Conservation (phyloP, 192 early-diverging fungal genomes). For the Podila epicladia region DNA sequence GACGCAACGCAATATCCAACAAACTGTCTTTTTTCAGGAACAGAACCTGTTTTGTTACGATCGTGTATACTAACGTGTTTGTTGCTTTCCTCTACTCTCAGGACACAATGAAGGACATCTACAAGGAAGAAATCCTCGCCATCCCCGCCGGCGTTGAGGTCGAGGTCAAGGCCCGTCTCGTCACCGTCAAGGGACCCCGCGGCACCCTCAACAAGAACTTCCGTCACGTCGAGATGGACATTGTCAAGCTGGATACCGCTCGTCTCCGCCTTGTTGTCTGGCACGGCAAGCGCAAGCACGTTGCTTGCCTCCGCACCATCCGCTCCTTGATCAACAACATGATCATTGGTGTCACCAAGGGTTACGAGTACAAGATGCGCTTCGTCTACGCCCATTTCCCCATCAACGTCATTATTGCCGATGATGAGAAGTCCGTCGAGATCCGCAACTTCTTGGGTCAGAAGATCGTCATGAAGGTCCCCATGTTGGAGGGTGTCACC, state of each 20-base stretch:
- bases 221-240: slow-evolving; percentile 94
- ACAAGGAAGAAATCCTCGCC: slow-evolving; percentile 86
- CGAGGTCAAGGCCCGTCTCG: slow-evolving; percentile 86
- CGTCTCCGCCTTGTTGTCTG: slow-evolving; percentile 90
- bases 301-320: slow-evolving; percentile 98
- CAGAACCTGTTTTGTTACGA: not conserved
- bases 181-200: slow-evolving; percentile 92
- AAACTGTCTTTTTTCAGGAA: not conserved
- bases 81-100: not conserved
- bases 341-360: slow-evolving; percentile 98
- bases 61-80: not conserved
- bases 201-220: slow-evolving; percentile 90
- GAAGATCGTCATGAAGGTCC: slow-evolving; percentile 88
- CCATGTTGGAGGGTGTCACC: slow-evolving; percentile 86
- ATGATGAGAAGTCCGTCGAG: slow-evolving; percentile 83
- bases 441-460: slow-evolving; percentile 99
- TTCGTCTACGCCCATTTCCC: slow-evolving; percentile 99
- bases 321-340: slow-evolving; percentile 96
- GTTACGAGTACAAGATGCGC: slow-evolving; percentile 99
- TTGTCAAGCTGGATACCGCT: slow-evolving; percentile 71
- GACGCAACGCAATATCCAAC: too few species aligned
- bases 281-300: slow-evolving; percentile 97
- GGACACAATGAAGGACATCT: slow-evolving; percentile 89
- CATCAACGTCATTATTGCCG: slow-evolving; percentile 92
- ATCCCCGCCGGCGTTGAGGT: slow-evolving; percentile 92